phyloP scores from a whole-genome alignment of 352 stramenopile genomes.

The Phytophthora ramorum region DNA sequence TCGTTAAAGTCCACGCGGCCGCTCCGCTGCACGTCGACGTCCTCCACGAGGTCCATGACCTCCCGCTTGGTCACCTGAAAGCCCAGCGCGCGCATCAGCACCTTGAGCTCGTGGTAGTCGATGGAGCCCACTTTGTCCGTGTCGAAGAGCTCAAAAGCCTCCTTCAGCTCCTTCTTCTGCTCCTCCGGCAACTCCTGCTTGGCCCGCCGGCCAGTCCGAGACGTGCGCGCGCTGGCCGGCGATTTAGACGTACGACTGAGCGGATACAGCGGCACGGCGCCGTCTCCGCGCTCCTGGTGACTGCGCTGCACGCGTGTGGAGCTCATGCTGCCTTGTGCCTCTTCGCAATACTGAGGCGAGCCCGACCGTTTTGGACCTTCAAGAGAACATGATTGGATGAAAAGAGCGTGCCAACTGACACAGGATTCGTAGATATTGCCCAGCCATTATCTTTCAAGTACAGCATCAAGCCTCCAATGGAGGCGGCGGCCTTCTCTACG shows the following conservation, averaged over 20 bases:
- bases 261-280: conserved; percentile 31
- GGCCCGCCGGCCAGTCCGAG: conserved; percentile 37
- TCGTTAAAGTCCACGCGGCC: conserved; percentile 90
- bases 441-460: conserved; percentile 1
- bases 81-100: conserved; percentile 93
- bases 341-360: conserved; percentile 30
- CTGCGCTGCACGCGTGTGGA: conserved; percentile 37
- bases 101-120: conserved; percentile 95
- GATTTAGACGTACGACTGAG: conserved; percentile 24
- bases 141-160: conserved; percentile 96
- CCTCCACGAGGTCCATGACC: conserved; percentile 89
- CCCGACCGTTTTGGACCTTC: conserved; percentile 1
- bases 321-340: conserved; percentile 32
- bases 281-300: conserved; percentile 38
- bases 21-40: conserved; percentile 87
- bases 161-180: conserved; percentile 91
- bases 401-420: conserved; percentile 4
- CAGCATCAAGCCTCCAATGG: conserved; percentile 31
- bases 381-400: conserved; percentile 22
- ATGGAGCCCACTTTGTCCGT: conserved; percentile 90
- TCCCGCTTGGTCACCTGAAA: conserved; percentile 93
- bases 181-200: conserved; percentile 83
- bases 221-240: conserved; percentile 11
- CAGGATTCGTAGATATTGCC: conserved; percentile 27
- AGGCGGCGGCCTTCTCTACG: conserved; percentile 57